A percentile compares a stretch with the other conserved stretches of the same genome.
These are phyloP conservation scores for Amanita pallidorosea DNA, from an alignment of 768 basidiomycete species.

Conservation along the genomic window DNA sequence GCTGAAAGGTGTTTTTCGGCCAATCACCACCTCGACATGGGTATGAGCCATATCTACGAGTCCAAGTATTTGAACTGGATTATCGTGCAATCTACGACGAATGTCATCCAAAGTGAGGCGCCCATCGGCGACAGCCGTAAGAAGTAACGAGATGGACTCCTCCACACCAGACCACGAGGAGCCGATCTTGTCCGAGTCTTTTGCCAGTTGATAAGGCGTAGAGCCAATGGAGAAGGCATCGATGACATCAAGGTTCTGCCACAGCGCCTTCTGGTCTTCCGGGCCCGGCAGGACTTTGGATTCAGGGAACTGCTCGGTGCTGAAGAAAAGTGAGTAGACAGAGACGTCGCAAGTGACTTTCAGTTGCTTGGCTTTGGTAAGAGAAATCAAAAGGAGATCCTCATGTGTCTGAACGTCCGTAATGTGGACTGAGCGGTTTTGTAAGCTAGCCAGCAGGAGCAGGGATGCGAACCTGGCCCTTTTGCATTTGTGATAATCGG, in stretches of 20 bases:
- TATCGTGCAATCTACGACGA: conserved; percentile 76
- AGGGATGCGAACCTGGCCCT: conserved; percentile 88
- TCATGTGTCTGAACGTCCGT: conserved; percentile 84
- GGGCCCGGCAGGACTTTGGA: conserved; percentile 55
- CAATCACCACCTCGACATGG: conserved; percentile 87
- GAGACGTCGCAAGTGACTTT: conserved; percentile 96
- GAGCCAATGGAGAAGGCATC: conserved; percentile 88
- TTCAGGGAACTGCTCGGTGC: conserved; percentile 58
- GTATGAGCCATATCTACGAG: conserved; percentile 81
- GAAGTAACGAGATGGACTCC: conserved; percentile 79
- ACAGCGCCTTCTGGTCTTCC: conserved; percentile 74
- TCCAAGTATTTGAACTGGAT: conserved; percentile 86
- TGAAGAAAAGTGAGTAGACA: conserved; percentile 86
- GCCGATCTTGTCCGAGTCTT: conserved; percentile 45
- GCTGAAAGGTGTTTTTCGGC: conserved; percentile 53
- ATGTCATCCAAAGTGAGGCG: conserved; percentile 78
- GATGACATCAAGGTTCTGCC: conserved; percentile 74
- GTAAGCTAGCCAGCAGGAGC: conserved; percentile 86
- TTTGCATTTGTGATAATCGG: conserved; percentile 92
- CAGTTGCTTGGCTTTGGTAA: conserved; percentile 90
- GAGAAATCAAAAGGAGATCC: conserved; percentile 80
- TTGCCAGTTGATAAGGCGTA: conserved; percentile 69
- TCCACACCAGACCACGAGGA: conserved; percentile 73
- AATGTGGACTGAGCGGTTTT: conserved; percentile 82
- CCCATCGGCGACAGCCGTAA: conserved; percentile 76